phyloP scores from a whole-genome alignment of 148 eudicot genomes.

The Chenopodium berlandieri region DNA sequence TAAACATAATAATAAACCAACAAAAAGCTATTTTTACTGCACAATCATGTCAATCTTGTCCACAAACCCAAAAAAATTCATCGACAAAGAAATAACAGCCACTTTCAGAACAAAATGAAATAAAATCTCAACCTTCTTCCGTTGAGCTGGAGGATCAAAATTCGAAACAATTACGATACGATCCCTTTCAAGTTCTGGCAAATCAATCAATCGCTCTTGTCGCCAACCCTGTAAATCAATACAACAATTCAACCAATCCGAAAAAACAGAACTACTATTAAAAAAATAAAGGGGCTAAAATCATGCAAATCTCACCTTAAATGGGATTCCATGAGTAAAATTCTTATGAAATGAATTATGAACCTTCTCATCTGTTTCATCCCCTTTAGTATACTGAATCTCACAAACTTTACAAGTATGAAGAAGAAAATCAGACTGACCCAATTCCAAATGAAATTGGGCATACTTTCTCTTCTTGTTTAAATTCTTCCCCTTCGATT shows the following conservation, averaged over 20 bases:
- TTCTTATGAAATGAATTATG: constrained; percentile 70
- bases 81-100: background rate
- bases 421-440: constrained; percentile 87
- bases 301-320: constrained; percentile 52
- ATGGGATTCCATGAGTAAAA: constrained; percentile 67
- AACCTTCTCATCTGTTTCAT: constrained; percentile 74
- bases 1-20: constrained; percentile 2
- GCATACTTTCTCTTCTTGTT: constrained; percentile 86
- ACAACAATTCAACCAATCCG: background rate
- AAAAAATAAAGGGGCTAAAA: background rate
- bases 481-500: constrained; percentile 37
- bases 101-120: background rate
- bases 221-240: constrained; percentile 69
- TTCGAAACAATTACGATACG: constrained; percentile 63
- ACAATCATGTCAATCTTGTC: background rate
- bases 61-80: background rate
- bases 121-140: constrained; percentile 56
- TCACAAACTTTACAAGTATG: constrained; percentile 74
- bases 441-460: constrained; percentile 81
- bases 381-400: constrained; percentile 78
- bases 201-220: constrained; percentile 51
- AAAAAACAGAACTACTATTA: background rate
- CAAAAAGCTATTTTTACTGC: background rate
- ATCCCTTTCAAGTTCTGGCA: constrained; percentile 40
- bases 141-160: constrained; percentile 62